phyloP scores from a whole-genome alignment of 306 rosid genomes.

The Vigna radiata region DNA sequence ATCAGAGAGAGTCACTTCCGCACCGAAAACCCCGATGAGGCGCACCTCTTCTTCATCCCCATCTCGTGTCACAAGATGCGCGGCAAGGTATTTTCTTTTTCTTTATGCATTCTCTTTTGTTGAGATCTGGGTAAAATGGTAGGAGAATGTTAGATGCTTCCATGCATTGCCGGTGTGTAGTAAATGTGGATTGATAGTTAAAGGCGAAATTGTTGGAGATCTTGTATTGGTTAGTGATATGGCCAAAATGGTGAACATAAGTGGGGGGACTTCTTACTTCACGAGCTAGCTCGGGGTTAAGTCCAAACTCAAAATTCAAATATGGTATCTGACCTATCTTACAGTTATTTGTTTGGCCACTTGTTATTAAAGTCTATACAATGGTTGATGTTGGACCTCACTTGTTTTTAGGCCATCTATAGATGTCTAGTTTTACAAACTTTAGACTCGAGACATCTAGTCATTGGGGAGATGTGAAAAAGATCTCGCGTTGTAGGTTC shows the following conservation, averaged over 20 bases:
- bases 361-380: too few relatives aligned
- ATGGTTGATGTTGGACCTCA: background rate
- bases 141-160: background rate
- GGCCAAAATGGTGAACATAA: background rate
- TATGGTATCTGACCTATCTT: too few relatives aligned
- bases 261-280: background rate
- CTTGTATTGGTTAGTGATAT: background rate
- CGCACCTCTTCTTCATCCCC: constrained; percentile 89
- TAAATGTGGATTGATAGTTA: constrained; percentile 8
- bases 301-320: background rate
- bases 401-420: background rate
- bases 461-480: background rate
- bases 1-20: constrained; percentile 82
- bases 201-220: constrained; percentile 7
- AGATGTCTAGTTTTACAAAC: background rate
- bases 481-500: background rate
- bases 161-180: constrained; percentile 1
- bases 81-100: constrained; percentile 73
- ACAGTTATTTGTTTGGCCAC: too few relatives aligned
- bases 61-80: constrained; percentile 98
- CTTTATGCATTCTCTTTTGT: background rate
- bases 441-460: background rate
- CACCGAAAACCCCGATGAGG: constrained; percentile 82
- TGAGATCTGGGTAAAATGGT: constrained; percentile 37
- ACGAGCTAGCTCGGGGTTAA: background rate